Evolutionary conservation across 2,329 filamentous ascomycete species (phyloP).

Genomic region (Sclerotinia borealis): DNA sequence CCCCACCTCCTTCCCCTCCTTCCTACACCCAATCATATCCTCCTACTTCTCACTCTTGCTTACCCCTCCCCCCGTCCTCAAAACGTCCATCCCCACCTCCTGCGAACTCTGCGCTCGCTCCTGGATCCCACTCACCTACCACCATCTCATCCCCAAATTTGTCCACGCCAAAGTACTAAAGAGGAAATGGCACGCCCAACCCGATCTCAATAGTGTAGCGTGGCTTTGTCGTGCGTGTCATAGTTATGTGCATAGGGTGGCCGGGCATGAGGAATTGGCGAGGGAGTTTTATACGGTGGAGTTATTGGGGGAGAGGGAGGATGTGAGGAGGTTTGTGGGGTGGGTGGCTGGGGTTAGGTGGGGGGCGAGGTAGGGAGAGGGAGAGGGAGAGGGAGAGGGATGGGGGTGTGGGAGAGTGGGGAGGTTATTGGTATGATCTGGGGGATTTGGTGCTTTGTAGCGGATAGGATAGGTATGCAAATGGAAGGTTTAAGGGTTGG

Average conservation of each 20-base stretch:
- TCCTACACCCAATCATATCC: constrained; percentile 58
- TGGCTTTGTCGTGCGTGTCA: constrained; percentile 85
- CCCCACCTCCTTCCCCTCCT: too few relatives aligned
- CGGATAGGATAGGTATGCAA: too few relatives aligned
- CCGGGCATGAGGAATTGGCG: constrained; percentile 71
- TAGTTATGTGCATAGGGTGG: constrained; percentile 71
- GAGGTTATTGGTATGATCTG: too few relatives aligned
- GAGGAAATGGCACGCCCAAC: constrained; percentile 71
- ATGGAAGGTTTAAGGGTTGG: too few relatives aligned
- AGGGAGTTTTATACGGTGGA: constrained; percentile 68
- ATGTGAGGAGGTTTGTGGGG: constrained; percentile 62
- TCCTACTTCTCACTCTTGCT: constrained; percentile 54
- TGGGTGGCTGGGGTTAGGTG: constrained; percentile 72
- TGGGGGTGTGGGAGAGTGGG: too few relatives aligned
- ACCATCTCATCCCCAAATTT: constrained; percentile 76
- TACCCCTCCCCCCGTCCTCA: constrained; percentile 57
- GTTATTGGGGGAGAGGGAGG: constrained; percentile 59
- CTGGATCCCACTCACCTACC: constrained; percentile 74
- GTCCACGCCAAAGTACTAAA: constrained; percentile 72
- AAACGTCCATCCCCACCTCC: constrained; percentile 44
- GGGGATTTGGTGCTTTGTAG: too few relatives aligned
- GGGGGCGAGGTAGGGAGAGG: constrained; percentile 48
- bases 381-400: too few relatives aligned
- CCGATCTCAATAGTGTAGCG: constrained; percentile 72
- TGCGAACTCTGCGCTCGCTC: constrained; percentile 75